phyloP scores from a whole-genome alignment of 108 stramenopile species.

The Asterionellopsis glacialis region DNA sequence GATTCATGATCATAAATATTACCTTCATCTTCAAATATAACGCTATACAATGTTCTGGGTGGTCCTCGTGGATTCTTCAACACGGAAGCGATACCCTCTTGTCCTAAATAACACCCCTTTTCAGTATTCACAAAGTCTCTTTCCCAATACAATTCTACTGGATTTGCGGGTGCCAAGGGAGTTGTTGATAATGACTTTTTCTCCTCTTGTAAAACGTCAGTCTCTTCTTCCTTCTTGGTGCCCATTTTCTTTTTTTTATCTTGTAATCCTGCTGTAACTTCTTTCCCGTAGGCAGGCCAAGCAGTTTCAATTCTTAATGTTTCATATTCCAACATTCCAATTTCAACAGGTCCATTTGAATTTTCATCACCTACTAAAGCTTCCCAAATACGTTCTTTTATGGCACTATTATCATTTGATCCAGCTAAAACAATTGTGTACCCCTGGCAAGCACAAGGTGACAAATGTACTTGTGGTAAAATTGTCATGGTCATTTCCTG shows the following conservation, averaged over 20 bases:
- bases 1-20: constrained; percentile 59
- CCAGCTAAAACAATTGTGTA: constrained; percentile 45
- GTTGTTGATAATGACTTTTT: background rate
- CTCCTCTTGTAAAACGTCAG: background rate
- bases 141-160: constrained; percentile 64
- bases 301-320: constrained; percentile 75
- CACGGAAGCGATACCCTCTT: constrained; percentile 79
- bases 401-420: background rate
- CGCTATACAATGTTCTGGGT: constrained; percentile 63
- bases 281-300: constrained; percentile 33
- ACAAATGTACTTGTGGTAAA: constrained; percentile 36
- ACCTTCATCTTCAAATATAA: constrained; percentile 63
- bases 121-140: constrained; percentile 42
- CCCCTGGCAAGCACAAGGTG: constrained; percentile 42
- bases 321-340: constrained; percentile 73
- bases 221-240: constrained; percentile 12
- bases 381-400: constrained; percentile 34
- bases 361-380: constrained; percentile 51
- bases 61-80: constrained; percentile 74
- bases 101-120: constrained; percentile 86
- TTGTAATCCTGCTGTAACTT: constrained; percentile 12
- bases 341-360: constrained; percentile 55
- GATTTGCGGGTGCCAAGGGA: constrained; percentile 39
- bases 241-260: constrained; percentile 3
- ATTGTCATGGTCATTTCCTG: constrained; percentile 13